Conservation (phyloP, 2,329 filamentous ascomycete species). For the Trichoderma harzianum region DNA sequence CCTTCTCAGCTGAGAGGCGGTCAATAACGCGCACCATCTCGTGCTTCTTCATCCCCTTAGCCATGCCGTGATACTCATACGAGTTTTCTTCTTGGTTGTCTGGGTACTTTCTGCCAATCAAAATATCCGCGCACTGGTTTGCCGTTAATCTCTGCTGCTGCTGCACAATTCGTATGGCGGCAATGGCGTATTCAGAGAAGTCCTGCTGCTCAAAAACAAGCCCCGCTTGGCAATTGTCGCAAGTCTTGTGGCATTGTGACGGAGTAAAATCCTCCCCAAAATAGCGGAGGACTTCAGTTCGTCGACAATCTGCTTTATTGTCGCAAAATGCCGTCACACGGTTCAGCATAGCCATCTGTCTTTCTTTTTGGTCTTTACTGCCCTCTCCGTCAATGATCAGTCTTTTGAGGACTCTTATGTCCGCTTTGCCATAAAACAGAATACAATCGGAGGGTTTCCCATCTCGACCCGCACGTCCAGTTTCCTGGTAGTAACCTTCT, state of each 20-base stretch:
- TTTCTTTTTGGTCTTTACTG: conserved; percentile 72
- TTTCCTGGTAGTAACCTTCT: conserved; percentile 98
- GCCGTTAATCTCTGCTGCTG: conserved; percentile 64
- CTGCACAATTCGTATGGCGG: conserved; percentile 66
- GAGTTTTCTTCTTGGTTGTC: conserved; percentile 53
- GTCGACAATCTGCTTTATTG: conserved; percentile 81
- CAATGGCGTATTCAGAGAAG: conserved; percentile 70
- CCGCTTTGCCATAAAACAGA: conserved; percentile 79
- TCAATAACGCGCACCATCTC: conserved; percentile 85
- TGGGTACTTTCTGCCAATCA: conserved; percentile 66
- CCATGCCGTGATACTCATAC: conserved; percentile 63
- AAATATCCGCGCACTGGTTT: conserved; percentile 77
- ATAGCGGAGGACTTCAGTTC: conserved; percentile 86
- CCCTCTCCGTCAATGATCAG: conserved; percentile 84
- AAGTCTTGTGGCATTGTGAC: conserved; percentile 68
- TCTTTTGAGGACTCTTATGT: conserved; percentile 68
- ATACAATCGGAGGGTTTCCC: conserved; percentile 85
- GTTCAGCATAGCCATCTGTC: conserved; percentile 80
- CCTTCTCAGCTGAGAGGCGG: conserved; percentile 68
- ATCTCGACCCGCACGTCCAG: conserved; percentile 88
- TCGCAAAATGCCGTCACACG: conserved; percentile 86
- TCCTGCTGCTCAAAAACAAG: conserved; percentile 70
- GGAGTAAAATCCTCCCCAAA: conserved; percentile 82
- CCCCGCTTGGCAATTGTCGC: conserved; percentile 84
- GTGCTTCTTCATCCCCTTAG: conserved; percentile 65